Base-by-base conservation (phyloP, 2,329 filamentous ascomycete species). In the Xylaria multiplex region DNA sequence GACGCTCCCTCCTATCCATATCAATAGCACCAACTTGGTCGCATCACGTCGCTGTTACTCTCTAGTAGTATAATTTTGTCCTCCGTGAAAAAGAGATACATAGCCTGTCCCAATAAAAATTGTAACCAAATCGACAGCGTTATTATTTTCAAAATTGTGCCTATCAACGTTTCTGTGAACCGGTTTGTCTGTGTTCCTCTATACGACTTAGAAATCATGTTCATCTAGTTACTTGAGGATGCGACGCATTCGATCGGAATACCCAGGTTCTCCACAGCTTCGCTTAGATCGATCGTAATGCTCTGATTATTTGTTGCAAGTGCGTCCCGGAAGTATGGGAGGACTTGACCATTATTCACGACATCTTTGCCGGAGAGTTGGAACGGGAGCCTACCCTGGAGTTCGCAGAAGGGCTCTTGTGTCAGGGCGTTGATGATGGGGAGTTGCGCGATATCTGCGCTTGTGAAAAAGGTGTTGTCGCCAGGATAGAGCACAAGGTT, bases 401-500 rank as follows among this genome's bases (percentile, higher is more conserved):
- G 68, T 62, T 83, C 79, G 79, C 88, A 91, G 73, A 83, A 85
- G 3, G 82, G 81, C 66, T 78, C 70, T 63, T 76, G 22, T 40
- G 71, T 71, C 35, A 85, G 77, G 14, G 81, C 78, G 2, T 76
- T 70, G 32, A 90, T 73, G 55, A 90, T 79, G 5, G 79, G 70
- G 6, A 75, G 68, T 71, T 89, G 83, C 59, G 85, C 73, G 71
- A 89, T 82, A 65, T 75, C 82, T 69, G 86, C 85, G 64, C 82
- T 83, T 76, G 91, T 83, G 52, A 80, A 74, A 71, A 85, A 83
- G 16, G 77, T 78, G 78, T 91, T 90, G 72, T 80, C 75, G 64
- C 90, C 90, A 2, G 89, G 89, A 40, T 71, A 74, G 53, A 92
- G 83, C 19, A 83, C 68, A 50, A 92, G 79, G 78, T 90, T 81